A percentile compares a stretch with the other conserved stretches of the same genome.
Evolutionary conservation across 2,329 filamentous ascomycete species (phyloP).

Genomic region (Aureobasidium uvarum): DNA sequence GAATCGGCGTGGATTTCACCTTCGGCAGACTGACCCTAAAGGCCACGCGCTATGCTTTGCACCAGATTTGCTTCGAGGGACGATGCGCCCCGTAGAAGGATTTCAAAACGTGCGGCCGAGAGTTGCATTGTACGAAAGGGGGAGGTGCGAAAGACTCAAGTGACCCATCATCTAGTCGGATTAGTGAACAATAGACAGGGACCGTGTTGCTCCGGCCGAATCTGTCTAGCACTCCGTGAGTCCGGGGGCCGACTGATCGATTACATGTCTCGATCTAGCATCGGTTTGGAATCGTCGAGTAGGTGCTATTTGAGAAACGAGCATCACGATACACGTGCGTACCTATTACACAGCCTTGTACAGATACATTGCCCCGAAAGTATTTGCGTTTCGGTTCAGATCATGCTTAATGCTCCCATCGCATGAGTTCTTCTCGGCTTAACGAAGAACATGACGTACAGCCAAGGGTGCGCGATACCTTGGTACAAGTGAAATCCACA

Average conservation of each 20-base stretch:
- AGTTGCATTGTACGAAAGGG: slow-evolving; percentile 17
- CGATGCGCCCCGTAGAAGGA: neutral
- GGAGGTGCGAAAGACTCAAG: neutral
- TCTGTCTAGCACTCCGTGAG: neutral
- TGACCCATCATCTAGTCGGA: neutral
- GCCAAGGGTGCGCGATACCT: neutral
- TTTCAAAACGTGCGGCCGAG: neutral
- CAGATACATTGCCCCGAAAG: neutral
- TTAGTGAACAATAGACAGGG: neutral
- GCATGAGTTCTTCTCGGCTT: slow-evolving; percentile 1
- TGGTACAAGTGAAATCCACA: neutral
- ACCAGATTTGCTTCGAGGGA: slow-evolving; percentile 11
- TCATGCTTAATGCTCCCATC: slow-evolving; percentile 18
- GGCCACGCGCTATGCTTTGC: neutral
- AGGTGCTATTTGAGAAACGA: neutral
- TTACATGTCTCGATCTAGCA: slow-evolving; percentile 3
- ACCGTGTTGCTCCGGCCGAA: slow-evolving; percentile 10
- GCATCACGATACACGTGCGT: neutral
- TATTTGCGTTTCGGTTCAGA: slow-evolving; percentile 19
- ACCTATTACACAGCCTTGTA: neutral
- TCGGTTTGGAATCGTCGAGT: neutral
- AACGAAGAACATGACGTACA: slow-evolving; percentile 22
- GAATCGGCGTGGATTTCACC: slow-evolving; percentile 5
- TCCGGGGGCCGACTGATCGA: neutral
- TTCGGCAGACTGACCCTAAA: slow-evolving; percentile 19